A percentile compares a stretch with the other conserved stretches of the same genome.
Evolutionary conservation across 2,329 filamentous ascomycete species (phyloP).

Genomic region (Nemania sp.): DNA sequence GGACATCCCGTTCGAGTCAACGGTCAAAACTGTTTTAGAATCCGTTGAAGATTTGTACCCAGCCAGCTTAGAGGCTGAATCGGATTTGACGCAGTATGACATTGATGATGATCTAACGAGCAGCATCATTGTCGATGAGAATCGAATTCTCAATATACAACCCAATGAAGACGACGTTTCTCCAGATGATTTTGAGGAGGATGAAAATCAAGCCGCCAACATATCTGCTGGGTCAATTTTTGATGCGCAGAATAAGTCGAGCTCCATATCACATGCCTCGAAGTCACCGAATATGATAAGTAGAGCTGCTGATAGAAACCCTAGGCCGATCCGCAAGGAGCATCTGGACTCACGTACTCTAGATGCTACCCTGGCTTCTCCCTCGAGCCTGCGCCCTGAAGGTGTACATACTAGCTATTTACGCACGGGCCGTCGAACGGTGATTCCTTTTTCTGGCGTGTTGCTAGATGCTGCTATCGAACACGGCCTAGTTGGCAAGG

Average conservation of each 20-base stretch:
- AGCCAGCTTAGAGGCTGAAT: constrained; percentile 57
- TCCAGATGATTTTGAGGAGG: constrained; percentile 58
- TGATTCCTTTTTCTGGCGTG: constrained; percentile 43
- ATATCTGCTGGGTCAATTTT: constrained; percentile 5
- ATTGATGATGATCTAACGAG: constrained; percentile 41
- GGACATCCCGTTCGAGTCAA: constrained; percentile 53
- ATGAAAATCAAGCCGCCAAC: constrained; percentile 34
- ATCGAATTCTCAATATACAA: constrained; percentile 52
- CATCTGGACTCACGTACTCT: background rate
- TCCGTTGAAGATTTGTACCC: constrained; percentile 88
- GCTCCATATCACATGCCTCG: background rate
- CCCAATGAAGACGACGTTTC: constrained; percentile 53
- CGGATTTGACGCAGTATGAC: constrained; percentile 45
- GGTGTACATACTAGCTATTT: constrained; percentile 51
- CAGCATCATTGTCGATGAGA: constrained; percentile 68
- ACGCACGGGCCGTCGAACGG: constrained; percentile 42
- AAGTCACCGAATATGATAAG: background rate
- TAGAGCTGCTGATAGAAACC: background rate
- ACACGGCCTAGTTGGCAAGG: constrained; percentile 44
- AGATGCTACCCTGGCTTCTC: constrained; percentile 5
- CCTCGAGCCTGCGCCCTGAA: constrained; percentile 30
- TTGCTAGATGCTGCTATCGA: constrained; percentile 48
- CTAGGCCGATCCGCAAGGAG: background rate
- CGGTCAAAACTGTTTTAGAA: constrained; percentile 75
- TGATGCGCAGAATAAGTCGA: background rate